Evolutionary conservation across 805 yeast genomes (phyloP).

Genomic region (Candida mattraensis): DNA sequence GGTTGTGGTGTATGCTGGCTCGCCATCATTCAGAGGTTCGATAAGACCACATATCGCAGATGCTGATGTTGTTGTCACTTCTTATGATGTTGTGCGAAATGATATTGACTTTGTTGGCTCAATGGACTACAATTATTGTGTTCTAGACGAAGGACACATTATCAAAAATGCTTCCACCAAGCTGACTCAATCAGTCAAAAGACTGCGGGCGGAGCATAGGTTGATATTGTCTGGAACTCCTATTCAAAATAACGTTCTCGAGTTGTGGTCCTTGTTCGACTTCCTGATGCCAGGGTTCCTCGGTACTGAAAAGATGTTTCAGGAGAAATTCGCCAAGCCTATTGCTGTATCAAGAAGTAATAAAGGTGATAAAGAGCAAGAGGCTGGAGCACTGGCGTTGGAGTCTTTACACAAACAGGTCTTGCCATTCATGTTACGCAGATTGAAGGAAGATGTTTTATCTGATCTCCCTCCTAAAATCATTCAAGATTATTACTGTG

Average conservation of each 20-base stretch:
- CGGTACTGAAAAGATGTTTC: slow-evolving; percentile 92
- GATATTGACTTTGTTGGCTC: slow-evolving; percentile 66
- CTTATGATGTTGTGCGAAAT: slow-evolving; percentile 94
- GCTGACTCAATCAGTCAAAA: slow-evolving; percentile 84
- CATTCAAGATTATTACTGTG: slow-evolving; percentile 97
- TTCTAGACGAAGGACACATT: slow-evolving; percentile 96
- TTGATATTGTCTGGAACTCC: slow-evolving; percentile 95
- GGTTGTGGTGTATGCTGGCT: slow-evolving; percentile 89
- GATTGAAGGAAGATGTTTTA: slow-evolving; percentile 93
- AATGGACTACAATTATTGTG: slow-evolving; percentile 86
- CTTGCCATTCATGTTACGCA: slow-evolving; percentile 91
- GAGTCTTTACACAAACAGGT: slow-evolving; percentile 97
- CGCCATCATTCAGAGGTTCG: slow-evolving; percentile 67
- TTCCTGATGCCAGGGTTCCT: slow-evolving; percentile 98
- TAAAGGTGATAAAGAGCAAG: slow-evolving; percentile 92
- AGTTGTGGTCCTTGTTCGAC: slow-evolving; percentile 96
- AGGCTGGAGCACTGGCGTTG: slow-evolving; percentile 92
- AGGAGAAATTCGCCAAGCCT: slow-evolving; percentile 96
- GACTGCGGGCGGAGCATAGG: slow-evolving; percentile 81
- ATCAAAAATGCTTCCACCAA: slow-evolving; percentile 90
- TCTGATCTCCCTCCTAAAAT: slow-evolving; percentile 97
- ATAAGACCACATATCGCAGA: slow-evolving; percentile 51
- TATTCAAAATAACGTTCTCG: slow-evolving; percentile 94
- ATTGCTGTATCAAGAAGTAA: slow-evolving; percentile 90
- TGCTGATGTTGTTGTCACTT: slow-evolving; percentile 88